Evolutionary conservation across 495 filamentous ascomycete genomes (phyloP), one percentile per base, ranked within the genome.

Genomic region (Hypoxylon rickii): DNA sequence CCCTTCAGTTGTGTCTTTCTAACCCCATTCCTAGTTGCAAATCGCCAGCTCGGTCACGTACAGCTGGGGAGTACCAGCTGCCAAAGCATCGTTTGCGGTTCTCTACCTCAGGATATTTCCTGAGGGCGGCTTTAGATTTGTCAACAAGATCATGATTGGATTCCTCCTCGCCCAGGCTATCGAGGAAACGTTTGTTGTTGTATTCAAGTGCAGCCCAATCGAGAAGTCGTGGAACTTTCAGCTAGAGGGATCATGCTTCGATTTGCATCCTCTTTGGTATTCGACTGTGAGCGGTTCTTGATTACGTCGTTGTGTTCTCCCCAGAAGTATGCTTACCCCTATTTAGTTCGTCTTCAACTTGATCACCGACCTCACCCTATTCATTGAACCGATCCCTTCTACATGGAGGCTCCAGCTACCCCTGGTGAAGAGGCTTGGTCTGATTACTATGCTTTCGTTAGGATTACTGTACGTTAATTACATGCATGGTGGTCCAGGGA

Each of bases 381-480:
- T 70, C 36, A 44, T 66, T 11, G 47, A 68, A 42, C 68, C 68
- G 15, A 67, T 70, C 17, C 66, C 63, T 3, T 50, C 58, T 18
- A 48, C 63, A 13, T 60, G 63, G 59, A 61, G 29, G 32, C 51
- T 70, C n/a, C 63, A 63, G 22, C 64, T 80, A 43, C 68, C 56
- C 20, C 49, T 64, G 32, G 54, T 57, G 15, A 73, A 76, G 41
- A 76, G 72, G 42, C n/a, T 74, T 20, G 75, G 74, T 5, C 47
- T 80, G 3, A 76, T 71, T 1, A 43, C 74, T 17, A 71, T 80
- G 44, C 72, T 80, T 46, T 69, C 72, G 18, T 47, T 72, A 18
- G 76, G 76, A 36, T 44, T 73, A 33, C 41, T 73, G 73, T 76
- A 32, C 64, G 73, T 53, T n/a, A n/a, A 48, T 5, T 12, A 3